Conservation (phyloP, 305 asterid species). For the Solanum hybrid region DNA sequence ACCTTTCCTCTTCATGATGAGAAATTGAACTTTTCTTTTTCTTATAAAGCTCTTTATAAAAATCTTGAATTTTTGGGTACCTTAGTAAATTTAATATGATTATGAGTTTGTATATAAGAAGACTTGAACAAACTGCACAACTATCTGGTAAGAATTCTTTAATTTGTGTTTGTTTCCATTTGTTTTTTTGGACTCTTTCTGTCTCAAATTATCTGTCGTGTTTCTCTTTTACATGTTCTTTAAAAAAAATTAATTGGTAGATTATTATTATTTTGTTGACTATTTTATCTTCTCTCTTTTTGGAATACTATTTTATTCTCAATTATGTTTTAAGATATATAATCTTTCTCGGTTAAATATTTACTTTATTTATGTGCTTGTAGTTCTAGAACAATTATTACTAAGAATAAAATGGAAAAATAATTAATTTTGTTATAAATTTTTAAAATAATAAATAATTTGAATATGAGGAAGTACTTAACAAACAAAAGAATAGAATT, state of each 20-base stretch:
- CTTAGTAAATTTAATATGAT: neutral
- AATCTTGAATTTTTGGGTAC: neutral
- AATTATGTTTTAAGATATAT: neutral
- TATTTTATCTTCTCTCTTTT: neutral
- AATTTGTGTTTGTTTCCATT: neutral
- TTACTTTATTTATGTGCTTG: neutral
- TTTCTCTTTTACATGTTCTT: neutral
- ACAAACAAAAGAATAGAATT: neutral
- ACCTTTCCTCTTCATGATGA: constrained; percentile 2
- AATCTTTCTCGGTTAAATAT: neutral
- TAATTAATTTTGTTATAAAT: neutral
- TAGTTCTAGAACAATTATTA: neutral
- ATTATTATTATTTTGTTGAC: neutral
- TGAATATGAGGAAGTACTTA: neutral
- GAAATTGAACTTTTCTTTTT: neutral
- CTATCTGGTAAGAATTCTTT: neutral
- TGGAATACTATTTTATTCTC: neutral
- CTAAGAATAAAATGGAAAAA: neutral
- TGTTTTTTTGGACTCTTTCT: neutral
- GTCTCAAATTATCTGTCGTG: neutral
- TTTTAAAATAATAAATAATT: neutral
- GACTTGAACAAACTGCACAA: neutral
- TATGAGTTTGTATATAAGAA: neutral
- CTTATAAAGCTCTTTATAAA: neutral
- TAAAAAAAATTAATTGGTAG: neutral